Conservation (phyloP, 805 yeast genomes). For the Lachancea nothofagi region DNA sequence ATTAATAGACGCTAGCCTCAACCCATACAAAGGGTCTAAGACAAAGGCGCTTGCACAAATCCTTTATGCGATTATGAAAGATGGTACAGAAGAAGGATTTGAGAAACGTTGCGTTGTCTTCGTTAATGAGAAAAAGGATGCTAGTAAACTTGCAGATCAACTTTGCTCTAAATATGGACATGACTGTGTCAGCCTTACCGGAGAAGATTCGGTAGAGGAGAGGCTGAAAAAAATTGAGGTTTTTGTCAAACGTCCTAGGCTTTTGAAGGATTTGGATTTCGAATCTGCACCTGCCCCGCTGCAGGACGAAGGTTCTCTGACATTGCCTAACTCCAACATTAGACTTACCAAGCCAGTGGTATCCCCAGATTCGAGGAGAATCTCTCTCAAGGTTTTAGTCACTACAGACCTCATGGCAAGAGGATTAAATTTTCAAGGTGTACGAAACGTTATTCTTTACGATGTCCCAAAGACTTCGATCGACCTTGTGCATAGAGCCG, state of each 20-base stretch:
- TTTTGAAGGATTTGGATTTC: slow-evolving; percentile 30
- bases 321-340: slow-evolving; percentile 12
- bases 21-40: slow-evolving; percentile 83
- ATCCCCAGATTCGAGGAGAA: slow-evolving; percentile 23
- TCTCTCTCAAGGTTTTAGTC: slow-evolving; percentile 59
- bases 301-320: not conserved
- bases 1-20: slow-evolving; percentile 65
- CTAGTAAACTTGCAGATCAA: slow-evolving; percentile 49
- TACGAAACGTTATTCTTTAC: slow-evolving; percentile 74
- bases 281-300: slow-evolving; percentile 4
- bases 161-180: slow-evolving; percentile 48
- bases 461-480: slow-evolving; percentile 83
- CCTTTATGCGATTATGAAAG: slow-evolving; percentile 75
- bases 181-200: slow-evolving; percentile 60
- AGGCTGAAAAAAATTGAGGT: slow-evolving; percentile 51
- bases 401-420: slow-evolving; percentile 88
- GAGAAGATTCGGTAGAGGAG: slow-evolving; percentile 57
- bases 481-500: slow-evolving; percentile 85
- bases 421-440: slow-evolving; percentile 79
- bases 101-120: slow-evolving; percentile 81
- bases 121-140: slow-evolving; percentile 69
- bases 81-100: slow-evolving; percentile 69
- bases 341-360: not conserved
- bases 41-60: slow-evolving; percentile 83
- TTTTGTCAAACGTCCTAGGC: slow-evolving; percentile 59